Evolutionary conservation across 2,329 filamentous ascomycete genomes (phyloP), one percentile per base, ranked within the genome.

Genomic region (Talaromyces funiculosus): DNA sequence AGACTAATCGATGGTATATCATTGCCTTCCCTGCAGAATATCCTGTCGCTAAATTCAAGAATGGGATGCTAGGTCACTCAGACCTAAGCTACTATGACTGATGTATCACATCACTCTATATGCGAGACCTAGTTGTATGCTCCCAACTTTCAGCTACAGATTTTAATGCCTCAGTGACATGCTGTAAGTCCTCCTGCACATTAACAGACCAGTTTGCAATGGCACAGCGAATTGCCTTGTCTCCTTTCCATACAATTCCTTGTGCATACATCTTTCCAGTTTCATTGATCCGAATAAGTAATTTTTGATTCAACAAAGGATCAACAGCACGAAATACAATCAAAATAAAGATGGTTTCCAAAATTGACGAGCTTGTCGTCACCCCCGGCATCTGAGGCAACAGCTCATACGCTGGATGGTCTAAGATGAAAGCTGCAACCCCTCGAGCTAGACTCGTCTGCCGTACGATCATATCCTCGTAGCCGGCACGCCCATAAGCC

Each of bases 241-340:
- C 22, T 20, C 53, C 53, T 24, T 56, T 26, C 38, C 53, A 56
- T 12, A 56, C 16, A 43, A 56, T 18, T 33, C 53, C 53, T 24
- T 56, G 53, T 18, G 53, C 37, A 24, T 56, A 56, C 53, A 56
- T 56, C 4, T 43, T 56, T 20, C 53, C 53, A 10, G 37, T 56
- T 14, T 56, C 53, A 9, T 56, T 56, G 18, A 56, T 43, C 53
- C 22, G 37, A 33, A 56, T 38, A 56, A 56, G 53, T 20, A 56
- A n/a, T 14, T 56, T 16, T 38, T 56, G 37, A 22, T 55, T 55
- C 10, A 55, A 18, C 10, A 14, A 22, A 29, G 22, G 53, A 26
- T 55, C 35, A 29, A 55, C 53, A 31, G 53, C 53, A 43, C 53
- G 37, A 16, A 56, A 56, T 33, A 43, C 14, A 55, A 43, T 56